A percentile compares a stretch with the other conserved stretches of the same genome.
phyloP scores from a whole-genome alignment of 2,329 filamentous ascomycete species.

The Cyphellophora europaea region DNA sequence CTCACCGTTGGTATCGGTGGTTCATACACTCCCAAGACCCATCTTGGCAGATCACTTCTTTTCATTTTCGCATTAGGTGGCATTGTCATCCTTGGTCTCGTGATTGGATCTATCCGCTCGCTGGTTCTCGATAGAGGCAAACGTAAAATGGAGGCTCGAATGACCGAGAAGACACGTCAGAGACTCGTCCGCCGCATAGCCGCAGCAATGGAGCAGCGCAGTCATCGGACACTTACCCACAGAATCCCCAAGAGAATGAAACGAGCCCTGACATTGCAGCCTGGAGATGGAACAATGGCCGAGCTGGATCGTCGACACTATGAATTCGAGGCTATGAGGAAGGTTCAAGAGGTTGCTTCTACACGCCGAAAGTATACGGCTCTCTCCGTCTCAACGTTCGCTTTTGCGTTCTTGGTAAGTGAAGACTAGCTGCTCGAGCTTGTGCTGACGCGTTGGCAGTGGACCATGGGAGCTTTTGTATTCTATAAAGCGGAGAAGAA shows the following conservation, averaged over 20 bases:
- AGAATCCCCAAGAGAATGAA: slow-evolving; percentile 4
- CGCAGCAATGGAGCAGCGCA: slow-evolving; percentile 2
- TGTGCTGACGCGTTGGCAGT: no score
- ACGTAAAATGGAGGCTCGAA: slow-evolving; percentile 25
- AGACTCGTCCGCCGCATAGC: slow-evolving; percentile 21
- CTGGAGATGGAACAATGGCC: slow-evolving; percentile 8
- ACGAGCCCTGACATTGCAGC: slow-evolving; percentile 8
- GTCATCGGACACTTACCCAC: slow-evolving; percentile 1
- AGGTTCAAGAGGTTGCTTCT: slow-evolving; percentile 32
- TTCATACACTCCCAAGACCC: slow-evolving; percentile 39
- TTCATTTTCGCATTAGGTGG: slow-evolving; percentile 48
- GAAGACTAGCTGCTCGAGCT: no score
- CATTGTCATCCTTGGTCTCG: slow-evolving; percentile 45
- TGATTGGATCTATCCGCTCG: slow-evolving; percentile 41
- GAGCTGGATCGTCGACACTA: slow-evolving; percentile 20
- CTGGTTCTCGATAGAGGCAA: slow-evolving; percentile 29
- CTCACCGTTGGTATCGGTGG: slow-evolving; percentile 48
- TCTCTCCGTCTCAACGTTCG: slow-evolving; percentile 27
- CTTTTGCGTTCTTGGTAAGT: slow-evolving; percentile 24
- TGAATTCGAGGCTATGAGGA: slow-evolving; percentile 38
- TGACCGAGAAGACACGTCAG: slow-evolving; percentile 26
- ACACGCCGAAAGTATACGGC: slow-evolving; percentile 34
- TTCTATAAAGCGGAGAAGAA: slow-evolving; percentile 39
- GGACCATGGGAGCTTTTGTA: slow-evolving; percentile 40
- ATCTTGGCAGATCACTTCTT: slow-evolving; percentile 39